These are phyloP conservation scores for Eragrostis tef DNA, from an alignment of 202 grass and related monocot species.

Conservation along the genomic window DNA sequence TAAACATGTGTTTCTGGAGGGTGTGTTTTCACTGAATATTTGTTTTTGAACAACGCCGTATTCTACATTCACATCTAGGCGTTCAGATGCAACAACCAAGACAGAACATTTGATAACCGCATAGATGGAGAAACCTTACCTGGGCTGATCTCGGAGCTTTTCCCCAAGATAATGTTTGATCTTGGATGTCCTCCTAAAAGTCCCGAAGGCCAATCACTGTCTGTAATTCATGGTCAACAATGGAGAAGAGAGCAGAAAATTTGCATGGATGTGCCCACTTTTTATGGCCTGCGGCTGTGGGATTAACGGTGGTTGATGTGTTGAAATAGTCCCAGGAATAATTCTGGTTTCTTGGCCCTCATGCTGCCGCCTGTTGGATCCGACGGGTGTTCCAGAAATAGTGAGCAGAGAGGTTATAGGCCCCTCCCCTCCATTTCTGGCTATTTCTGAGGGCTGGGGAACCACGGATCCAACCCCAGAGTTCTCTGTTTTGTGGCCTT, in stretches of 20 bases:
- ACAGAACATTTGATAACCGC: background rate
- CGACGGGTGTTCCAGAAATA: conserved; percentile 44
- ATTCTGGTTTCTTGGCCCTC: conserved; percentile 22
- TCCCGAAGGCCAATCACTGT: conserved; percentile 18
- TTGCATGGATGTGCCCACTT: conserved; percentile 20
- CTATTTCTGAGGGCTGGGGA: background rate
- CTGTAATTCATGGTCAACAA: conserved; percentile 12
- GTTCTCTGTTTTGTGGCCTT: conserved; percentile 7
- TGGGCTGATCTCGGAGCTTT: background rate
- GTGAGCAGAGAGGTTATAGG: background rate
- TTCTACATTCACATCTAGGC: background rate
- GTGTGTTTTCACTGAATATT: too few species aligned
- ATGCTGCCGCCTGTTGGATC: conserved; percentile 32
- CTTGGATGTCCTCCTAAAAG: background rate
- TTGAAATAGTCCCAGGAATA: conserved; percentile 23
- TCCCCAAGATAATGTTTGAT: background rate
- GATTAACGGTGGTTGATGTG: background rate
- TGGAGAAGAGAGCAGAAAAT: background rate
- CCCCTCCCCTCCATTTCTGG: background rate
- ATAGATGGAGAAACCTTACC: conserved; percentile 6
- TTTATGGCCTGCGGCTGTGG: conserved; percentile 8
- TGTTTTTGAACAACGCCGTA: background rate
- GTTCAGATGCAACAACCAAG: conserved; percentile 21
- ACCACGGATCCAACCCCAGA: background rate
- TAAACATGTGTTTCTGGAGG: too few species aligned